Base-by-base conservation (phyloP, 106 monocot species). In the Acorus gramineus region DNA sequence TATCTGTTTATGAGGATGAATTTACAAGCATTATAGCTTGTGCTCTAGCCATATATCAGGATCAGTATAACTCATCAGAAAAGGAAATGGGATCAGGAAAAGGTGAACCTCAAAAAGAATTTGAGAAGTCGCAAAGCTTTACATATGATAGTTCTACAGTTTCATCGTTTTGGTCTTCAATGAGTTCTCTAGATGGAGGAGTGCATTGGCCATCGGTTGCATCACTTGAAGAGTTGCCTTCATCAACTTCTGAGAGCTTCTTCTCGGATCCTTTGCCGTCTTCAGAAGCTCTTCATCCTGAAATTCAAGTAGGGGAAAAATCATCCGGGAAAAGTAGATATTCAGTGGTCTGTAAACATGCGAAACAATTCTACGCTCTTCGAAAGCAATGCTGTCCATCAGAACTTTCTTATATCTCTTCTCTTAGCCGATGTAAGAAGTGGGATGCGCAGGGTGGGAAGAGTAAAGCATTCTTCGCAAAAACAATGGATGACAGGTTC, bases 391-490 rank as follows among this genome's bases (percentile, higher is more conserved):
- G 74, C 49, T 75, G 74, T 55, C 71, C 66, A 49, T 76, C 75
- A 12, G 75, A 71, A 61, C 48, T 60, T 6, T 62, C 66, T 5
- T 80, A 76, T 56, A 76, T 74, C 61, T 67, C 65, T 55, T 80
- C 80, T 7, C 64, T 80, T 10, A 71, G 70, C 46, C 69, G 71
- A 9, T 75, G 75, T 28, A 67, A 61, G 52, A 67, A 62, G 3
- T 80, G 80, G 80, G 71, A 99, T 78, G 98, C 88, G 50, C 85
- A 89, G 69, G 98, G 98, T 44, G 98, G 98, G 44, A 99, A 99
- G 76, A 99, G 87, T 53, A 99, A 92, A 76, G 98, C 77, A 28
- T 71, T 89, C 56, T 99, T 99, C 82, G 87, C 85, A 59, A 99
- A 99, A 69, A 76, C 98, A 45, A 78, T 99, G 77, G 98, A 99